Percentiles rank a stretch among this genome's conserved stretches.
Conservation (phyloP, 169 alveolate species). For the Plasmodium ovale region DNA sequence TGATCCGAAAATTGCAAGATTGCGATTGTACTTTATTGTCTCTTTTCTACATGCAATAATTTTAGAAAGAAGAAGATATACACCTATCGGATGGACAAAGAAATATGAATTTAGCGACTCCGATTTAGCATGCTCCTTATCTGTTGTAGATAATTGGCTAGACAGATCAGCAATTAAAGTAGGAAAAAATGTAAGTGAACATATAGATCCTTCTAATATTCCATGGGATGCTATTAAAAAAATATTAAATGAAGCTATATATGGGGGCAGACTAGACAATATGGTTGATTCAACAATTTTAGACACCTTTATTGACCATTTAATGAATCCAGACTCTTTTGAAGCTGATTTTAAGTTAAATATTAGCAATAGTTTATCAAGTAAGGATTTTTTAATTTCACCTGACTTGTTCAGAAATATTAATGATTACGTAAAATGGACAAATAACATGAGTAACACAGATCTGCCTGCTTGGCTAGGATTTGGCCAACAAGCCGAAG, state of each 20-base stretch:
- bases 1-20: constrained; percentile 89
- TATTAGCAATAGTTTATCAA: constrained; percentile 69
- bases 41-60: constrained; percentile 98
- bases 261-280: constrained; percentile 98
- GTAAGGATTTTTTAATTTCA: constrained; percentile 66
- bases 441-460: constrained; percentile 73
- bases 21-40: constrained; percentile 94
- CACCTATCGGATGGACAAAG: constrained; percentile 98
- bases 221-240: constrained; percentile 99
- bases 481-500: constrained; percentile 75
- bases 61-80: constrained; percentile 96
- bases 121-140: constrained; percentile 96
- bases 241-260: constrained; percentile 92
- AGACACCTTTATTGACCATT: constrained; percentile 90
- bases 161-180: constrained; percentile 80
- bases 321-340: constrained; percentile 90
- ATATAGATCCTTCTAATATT: constrained; percentile 94
- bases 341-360: constrained; percentile 84
- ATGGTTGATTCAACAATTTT: constrained; percentile 94
- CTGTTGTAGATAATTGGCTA: constrained; percentile 95
- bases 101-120: constrained; percentile 97
- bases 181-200: constrained; percentile 70
- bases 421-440: constrained; percentile 67
- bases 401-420: constrained; percentile 74
- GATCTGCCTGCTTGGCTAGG: constrained; percentile 78